phyloP scores from a whole-genome alignment of 805 yeast species.

The Myxozyma vanderwaltii region DNA sequence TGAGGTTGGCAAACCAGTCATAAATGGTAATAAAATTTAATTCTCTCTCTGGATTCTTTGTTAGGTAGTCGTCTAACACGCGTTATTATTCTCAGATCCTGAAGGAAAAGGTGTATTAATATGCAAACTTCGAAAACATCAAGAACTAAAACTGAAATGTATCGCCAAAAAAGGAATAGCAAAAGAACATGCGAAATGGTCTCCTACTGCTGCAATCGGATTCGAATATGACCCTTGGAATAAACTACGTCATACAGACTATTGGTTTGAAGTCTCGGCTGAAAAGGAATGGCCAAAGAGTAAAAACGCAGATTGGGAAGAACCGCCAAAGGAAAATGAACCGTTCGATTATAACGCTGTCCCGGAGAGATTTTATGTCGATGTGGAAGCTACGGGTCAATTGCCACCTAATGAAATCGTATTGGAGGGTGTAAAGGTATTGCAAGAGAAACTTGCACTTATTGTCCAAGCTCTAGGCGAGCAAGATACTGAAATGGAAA shows the following conservation, averaged over 20 bases:
- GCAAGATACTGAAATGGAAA: constrained; percentile 30
- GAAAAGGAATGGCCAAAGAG: constrained; percentile 92
- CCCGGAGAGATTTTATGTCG: constrained; percentile 80
- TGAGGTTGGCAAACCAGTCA: constrained; percentile 75
- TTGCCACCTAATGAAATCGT: constrained; percentile 89
- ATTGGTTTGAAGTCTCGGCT: constrained; percentile 91
- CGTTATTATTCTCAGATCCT: constrained; percentile 57
- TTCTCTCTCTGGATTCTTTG: neutral
- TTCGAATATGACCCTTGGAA: constrained; percentile 99
- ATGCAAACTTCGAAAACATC: constrained; percentile 88
- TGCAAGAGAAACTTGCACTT: constrained; percentile 89
- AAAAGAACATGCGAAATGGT: constrained; percentile 95
- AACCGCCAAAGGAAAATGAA: constrained; percentile 58
- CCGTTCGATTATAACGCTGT: constrained; percentile 80
- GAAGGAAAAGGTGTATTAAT: constrained; percentile 82
- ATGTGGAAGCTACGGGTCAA: constrained; percentile 90
- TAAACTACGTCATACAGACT: constrained; percentile 91
- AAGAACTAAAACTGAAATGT: constrained; percentile 84
- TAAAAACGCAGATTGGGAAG: constrained; percentile 92
- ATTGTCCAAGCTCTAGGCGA: constrained; percentile 65
- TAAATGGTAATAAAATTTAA: constrained; percentile 43
- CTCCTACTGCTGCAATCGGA: constrained; percentile 92
- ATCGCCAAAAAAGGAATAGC: constrained; percentile 77
- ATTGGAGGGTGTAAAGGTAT: constrained; percentile 74
- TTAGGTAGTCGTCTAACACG: neutral